Evolutionary conservation across 805 yeast genomes (phyloP).

Genomic region (Nakazawaea sp.): DNA sequence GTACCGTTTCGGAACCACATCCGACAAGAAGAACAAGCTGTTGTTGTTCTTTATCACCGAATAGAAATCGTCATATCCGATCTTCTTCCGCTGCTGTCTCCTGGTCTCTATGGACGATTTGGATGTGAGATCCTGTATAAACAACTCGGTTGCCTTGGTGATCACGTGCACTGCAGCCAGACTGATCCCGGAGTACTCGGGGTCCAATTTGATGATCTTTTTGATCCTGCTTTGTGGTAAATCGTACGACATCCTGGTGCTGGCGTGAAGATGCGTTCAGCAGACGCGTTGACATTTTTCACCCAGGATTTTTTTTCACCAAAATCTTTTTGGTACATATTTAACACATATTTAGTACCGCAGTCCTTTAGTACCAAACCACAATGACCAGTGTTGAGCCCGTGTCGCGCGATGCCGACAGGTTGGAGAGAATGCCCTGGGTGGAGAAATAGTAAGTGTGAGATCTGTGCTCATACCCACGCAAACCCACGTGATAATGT

Average conservation of each 20-base stretch:
- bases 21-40: conserved; percentile 54
- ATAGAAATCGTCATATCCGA: conserved; percentile 67
- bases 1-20: conserved; percentile 59
- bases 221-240: conserved; percentile 66
- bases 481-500: background rate
- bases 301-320: too few species aligned
- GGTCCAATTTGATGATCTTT: conserved; percentile 68
- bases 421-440: conserved; percentile 69
- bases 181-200: conserved; percentile 61
- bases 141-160: conserved; percentile 56
- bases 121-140: conserved; percentile 62
- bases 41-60: conserved; percentile 54
- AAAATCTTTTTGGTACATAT: too few species aligned
- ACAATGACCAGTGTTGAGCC: too few species aligned
- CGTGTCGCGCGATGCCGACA: conserved; percentile 24
- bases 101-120: conserved; percentile 64
- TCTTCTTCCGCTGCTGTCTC: conserved; percentile 57
- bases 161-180: conserved; percentile 9
- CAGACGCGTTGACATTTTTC: too few species aligned
- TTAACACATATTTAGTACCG: too few species aligned
- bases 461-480: background rate
- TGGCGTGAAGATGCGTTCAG: too few species aligned
- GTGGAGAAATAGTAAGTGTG: conserved; percentile 69
- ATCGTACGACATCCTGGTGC: background rate
- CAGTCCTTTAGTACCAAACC: too few species aligned